A percentile compares a stretch with the other conserved stretches of the same genome.
phyloP scores from a whole-genome alignment of 306 rosid genomes.

The Dryas octopetala region DNA sequence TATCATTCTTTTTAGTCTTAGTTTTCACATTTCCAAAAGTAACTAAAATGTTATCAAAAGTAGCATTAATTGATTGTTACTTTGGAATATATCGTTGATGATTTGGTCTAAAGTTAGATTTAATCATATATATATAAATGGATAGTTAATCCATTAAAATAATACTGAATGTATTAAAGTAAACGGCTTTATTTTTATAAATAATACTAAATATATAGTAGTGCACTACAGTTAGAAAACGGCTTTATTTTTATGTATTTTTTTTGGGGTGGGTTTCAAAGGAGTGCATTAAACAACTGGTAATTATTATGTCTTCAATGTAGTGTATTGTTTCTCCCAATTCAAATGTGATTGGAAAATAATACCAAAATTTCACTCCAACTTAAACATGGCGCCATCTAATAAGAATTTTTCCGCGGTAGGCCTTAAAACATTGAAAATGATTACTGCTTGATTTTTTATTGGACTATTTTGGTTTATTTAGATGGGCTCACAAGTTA shows the following conservation, averaged over 20 bases:
- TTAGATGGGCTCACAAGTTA: no score
- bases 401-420: background rate
- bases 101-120: background rate
- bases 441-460: background rate
- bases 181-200: no score
- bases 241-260: background rate
- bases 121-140: background rate
- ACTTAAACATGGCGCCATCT: background rate
- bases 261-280: background rate
- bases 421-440: background rate
- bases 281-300: background rate
- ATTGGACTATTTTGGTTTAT: no score
- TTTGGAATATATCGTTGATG: background rate
- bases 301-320: background rate
- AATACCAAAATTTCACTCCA: no score
- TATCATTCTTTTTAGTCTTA: no score
- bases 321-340: background rate
- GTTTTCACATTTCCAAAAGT: background rate
- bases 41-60: background rate
- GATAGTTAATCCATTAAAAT: background rate
- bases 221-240: background rate
- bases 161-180: no score
- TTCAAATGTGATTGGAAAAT: background rate
- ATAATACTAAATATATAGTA: background rate
- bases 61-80: constrained; percentile 1